These are phyloP conservation scores for Penicillium sp. DNA, from an alignment of 2,329 filamentous ascomycete species.

Conservation along the genomic window DNA sequence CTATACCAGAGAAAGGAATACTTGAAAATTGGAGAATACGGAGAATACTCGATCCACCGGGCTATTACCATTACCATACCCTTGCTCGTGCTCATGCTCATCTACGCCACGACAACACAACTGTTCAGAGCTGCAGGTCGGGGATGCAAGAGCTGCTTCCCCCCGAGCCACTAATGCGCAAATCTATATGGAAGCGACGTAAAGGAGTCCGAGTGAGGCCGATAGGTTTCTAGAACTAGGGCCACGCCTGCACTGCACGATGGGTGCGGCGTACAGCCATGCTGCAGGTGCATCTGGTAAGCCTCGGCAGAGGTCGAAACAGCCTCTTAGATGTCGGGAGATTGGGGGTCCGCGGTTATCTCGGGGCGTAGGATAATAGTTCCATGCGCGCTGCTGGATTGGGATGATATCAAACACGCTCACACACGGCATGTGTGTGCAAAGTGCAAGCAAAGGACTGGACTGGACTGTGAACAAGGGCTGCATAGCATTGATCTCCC, in stretches of 20 bases:
- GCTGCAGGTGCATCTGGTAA: constrained; percentile 14
- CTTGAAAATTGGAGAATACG: too few relatives aligned
- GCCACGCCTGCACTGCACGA: constrained; percentile 6
- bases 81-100: constrained; percentile 15
- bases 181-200: constrained; percentile 18
- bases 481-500: not conserved
- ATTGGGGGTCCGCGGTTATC: not conserved
- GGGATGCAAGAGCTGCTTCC: constrained; percentile 36
- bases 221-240: constrained; percentile 27
- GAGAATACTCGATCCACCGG: too few relatives aligned
- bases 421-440: too few relatives aligned
- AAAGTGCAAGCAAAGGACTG: too few relatives aligned
- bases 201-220: constrained; percentile 10
- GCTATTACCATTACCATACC: too few relatives aligned
- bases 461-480: too few relatives aligned
- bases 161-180: constrained; percentile 40
- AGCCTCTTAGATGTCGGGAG: not conserved
- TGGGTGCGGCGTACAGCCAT: constrained; percentile 9
- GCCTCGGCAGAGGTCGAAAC: constrained; percentile 13
- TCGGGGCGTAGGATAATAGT: not conserved
- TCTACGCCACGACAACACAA: constrained; percentile 13
- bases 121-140: constrained; percentile 24
- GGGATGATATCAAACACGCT: not conserved
- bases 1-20: too few relatives aligned
- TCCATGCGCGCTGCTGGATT: not conserved